A percentile compares a stretch with the other conserved stretches of the same genome.
These are phyloP conservation scores for Globisporangium spiculum DNA, from an alignment of 352 stramenopile species.

Conservation along the genomic window DNA sequence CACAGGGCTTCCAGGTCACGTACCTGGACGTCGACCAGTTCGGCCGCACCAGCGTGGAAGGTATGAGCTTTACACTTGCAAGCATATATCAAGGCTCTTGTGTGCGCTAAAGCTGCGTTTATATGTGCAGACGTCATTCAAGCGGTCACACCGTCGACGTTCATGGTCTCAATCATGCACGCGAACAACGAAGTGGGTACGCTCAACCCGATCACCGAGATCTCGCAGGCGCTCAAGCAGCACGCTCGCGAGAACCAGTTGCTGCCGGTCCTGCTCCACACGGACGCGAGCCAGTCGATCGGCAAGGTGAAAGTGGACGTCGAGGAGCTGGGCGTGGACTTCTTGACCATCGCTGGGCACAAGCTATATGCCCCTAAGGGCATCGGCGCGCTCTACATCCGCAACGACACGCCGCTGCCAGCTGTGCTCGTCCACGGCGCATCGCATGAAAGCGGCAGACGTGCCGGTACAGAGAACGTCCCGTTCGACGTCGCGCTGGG, in stretches of 20 bases:
- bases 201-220: conserved; percentile 92
- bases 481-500: conserved; percentile 93
- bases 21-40: conserved; percentile 60
- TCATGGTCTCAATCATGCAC: conserved; percentile 96
- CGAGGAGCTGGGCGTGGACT: conserved; percentile 84
- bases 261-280: conserved; percentile 91
- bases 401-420: conserved; percentile 31
- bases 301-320: conserved; percentile 93
- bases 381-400: conserved; percentile 80
- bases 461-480: conserved; percentile 97
- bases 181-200: conserved; percentile 99
- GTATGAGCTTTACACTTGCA: conserved; percentile 11
- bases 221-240: conserved; percentile 52
- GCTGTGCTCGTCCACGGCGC: conserved; percentile 89
- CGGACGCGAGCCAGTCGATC: conserved; percentile 95
- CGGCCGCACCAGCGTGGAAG: conserved; percentile 45
- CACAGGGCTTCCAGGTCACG: conserved; percentile 61
- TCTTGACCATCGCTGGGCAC: conserved; percentile 96
- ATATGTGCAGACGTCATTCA: conserved; percentile 60
- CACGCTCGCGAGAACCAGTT: conserved; percentile 27
- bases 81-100: not conserved
- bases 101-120: not conserved
- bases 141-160: conserved; percentile 84
- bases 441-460: conserved; percentile 89
- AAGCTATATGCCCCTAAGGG: conserved; percentile 98